A percentile compares a stretch with the other conserved stretches of the same genome.
phyloP scores from a whole-genome alignment of 2,329 filamentous ascomycete genomes.

The Setomelanomma holmii region DNA sequence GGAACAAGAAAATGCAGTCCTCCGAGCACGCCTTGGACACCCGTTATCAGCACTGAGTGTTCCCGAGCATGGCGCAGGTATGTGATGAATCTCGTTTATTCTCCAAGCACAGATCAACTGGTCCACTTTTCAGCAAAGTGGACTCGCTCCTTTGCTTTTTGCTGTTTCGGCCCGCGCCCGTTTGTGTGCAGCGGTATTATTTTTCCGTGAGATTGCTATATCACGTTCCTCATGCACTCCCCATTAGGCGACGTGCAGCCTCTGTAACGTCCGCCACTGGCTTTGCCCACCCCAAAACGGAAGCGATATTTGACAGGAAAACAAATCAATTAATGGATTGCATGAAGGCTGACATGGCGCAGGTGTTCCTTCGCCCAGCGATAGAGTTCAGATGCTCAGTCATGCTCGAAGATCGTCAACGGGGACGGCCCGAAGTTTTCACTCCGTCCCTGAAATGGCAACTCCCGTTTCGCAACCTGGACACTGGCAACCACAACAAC shows the following conservation, averaged over 20 bases:
- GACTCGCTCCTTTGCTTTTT: slow-evolving; percentile 37
- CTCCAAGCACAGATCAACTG: slow-evolving; percentile 32
- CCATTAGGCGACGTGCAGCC: slow-evolving; percentile 35
- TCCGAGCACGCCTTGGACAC: slow-evolving; percentile 59
- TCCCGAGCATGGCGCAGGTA: slow-evolving; percentile 47
- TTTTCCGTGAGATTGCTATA: slow-evolving; percentile 23
- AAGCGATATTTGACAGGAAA: slow-evolving; percentile 13
- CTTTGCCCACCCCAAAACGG: slow-evolving; percentile 13
- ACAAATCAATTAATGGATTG: slow-evolving; percentile 23
- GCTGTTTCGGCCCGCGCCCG: slow-evolving; percentile 28
- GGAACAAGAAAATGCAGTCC: slow-evolving; percentile 61
- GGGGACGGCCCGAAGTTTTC: slow-evolving; percentile 46
- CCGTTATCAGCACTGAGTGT: slow-evolving; percentile 50
- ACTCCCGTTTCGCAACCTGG: slow-evolving; percentile 45
- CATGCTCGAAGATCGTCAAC: slow-evolving; percentile 47
- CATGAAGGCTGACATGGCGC: slow-evolving; percentile 30
- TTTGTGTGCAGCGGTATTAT: slow-evolving; percentile 29
- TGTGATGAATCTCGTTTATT: slow-evolving; percentile 30
- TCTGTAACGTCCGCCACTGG: slow-evolving; percentile 23
- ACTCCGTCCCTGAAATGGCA: slow-evolving; percentile 46
- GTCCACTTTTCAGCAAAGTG: slow-evolving; percentile 22
- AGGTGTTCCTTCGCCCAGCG: slow-evolving; percentile 48
- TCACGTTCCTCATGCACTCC: slow-evolving; percentile 12
- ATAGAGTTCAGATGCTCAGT: slow-evolving; percentile 49
- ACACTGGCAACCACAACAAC: slow-evolving; percentile 47